Conservation (phyloP, 352 stramenopile genomes). For the Phytophthora crassamura region DNA sequence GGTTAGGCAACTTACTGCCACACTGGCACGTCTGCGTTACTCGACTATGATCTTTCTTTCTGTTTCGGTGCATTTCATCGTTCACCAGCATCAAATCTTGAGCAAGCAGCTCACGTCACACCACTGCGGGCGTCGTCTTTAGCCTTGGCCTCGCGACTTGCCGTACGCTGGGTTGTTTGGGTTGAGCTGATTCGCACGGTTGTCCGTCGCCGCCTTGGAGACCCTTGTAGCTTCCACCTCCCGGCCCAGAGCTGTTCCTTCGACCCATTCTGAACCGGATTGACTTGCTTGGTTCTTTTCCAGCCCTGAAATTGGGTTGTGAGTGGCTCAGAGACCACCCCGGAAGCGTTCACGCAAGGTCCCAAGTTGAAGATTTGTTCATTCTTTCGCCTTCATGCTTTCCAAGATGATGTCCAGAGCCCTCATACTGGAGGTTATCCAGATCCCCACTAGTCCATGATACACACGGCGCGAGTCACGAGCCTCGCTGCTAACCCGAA, state of each 20-base stretch:
- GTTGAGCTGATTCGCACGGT: constrained; percentile 50
- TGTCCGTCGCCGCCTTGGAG: constrained; percentile 37
- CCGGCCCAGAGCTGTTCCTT: too few relatives aligned
- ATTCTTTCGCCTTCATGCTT: too few relatives aligned
- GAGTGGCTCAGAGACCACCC: not conserved
- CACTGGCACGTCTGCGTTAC: too few relatives aligned
- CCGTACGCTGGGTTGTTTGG: constrained; percentile 48
- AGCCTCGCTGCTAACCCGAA: constrained; percentile 23
- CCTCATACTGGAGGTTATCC: too few relatives aligned
- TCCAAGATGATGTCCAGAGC: too few relatives aligned
- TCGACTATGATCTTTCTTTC: too few relatives aligned
- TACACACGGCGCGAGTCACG: constrained; percentile 21
- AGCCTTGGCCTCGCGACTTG: constrained; percentile 30
- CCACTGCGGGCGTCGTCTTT: not conserved
- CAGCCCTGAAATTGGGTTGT: constrained; percentile 13
- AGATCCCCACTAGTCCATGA: constrained; percentile 38
- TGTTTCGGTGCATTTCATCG: too few relatives aligned
- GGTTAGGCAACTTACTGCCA: too few relatives aligned
- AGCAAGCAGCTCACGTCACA: too few relatives aligned
- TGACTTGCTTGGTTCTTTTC: not conserved
- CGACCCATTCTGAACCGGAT: too few relatives aligned
- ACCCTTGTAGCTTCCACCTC: not conserved
- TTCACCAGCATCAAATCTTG: too few relatives aligned
- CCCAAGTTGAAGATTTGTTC: constrained; percentile 25
- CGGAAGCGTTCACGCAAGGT: not conserved